A percentile compares a stretch with the other conserved stretches of the same genome.
These are phyloP conservation scores for Catunica adiposa DNA, from an alignment of 2,329 filamentous ascomycete genomes.

Conservation along the genomic window DNA sequence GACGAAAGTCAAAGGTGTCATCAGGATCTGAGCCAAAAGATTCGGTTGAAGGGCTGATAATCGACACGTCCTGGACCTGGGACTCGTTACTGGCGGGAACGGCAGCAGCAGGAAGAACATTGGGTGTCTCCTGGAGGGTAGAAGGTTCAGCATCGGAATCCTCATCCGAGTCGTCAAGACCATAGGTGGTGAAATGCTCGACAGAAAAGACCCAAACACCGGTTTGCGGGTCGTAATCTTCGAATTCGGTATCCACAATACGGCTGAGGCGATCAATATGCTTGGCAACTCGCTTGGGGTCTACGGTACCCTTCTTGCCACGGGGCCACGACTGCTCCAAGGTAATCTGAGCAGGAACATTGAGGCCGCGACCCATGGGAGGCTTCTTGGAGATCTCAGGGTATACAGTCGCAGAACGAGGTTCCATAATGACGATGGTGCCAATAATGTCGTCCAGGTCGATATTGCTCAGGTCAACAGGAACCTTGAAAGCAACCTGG, in stretches of 20 bases:
- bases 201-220: constrained; percentile 86
- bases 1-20: constrained; percentile 41
- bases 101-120: not conserved
- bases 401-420: constrained; percentile 79
- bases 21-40: constrained; percentile 23
- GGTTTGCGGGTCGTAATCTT: constrained; percentile 60
- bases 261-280: constrained; percentile 68
- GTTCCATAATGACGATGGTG: constrained; percentile 57
- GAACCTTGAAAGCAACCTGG: constrained; percentile 61
- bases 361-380: constrained; percentile 69
- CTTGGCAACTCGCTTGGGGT: constrained; percentile 53
- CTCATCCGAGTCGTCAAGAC: constrained; percentile 58
- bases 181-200: constrained; percentile 95
- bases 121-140: not conserved
- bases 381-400: constrained; percentile 62
- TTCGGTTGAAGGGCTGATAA: constrained; percentile 15
- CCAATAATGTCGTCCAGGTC: constrained; percentile 67
- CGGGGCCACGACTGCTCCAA: constrained; percentile 90
- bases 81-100: not conserved
- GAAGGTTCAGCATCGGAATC: constrained; percentile 27
- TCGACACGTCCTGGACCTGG: not conserved
- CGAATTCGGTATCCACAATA: constrained; percentile 66
- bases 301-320: constrained; percentile 35
- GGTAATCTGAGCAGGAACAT: constrained; percentile 75
- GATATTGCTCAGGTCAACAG: constrained; percentile 67